Percentiles rank a stretch among this genome's conserved stretches.
Evolutionary conservation across 2,329 filamentous ascomycete genomes (phyloP).

Genomic region (Aspergillus novoparasiticus): DNA sequence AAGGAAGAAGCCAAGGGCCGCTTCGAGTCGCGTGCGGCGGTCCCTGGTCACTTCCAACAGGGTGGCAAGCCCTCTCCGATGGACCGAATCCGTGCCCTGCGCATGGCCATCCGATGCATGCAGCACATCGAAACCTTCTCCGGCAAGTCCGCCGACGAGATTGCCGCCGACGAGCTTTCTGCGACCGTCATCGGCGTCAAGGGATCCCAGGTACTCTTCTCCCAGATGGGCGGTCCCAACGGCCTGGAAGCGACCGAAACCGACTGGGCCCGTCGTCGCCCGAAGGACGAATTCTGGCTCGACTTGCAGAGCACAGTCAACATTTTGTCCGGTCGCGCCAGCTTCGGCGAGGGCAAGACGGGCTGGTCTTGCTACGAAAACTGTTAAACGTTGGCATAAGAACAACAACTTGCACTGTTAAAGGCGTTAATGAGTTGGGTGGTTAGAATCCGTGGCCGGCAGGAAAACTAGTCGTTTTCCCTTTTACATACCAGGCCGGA

Average conservation of each 20-base stretch:
- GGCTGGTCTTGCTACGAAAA: conserved; percentile 33
- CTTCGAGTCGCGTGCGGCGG: conserved; percentile 89
- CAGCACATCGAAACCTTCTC: conserved; percentile 83
- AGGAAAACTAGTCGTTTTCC: background rate
- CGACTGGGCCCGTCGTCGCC: conserved; percentile 88
- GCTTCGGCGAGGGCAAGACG: conserved; percentile 26
- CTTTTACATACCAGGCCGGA: background rate
- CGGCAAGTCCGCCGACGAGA: conserved; percentile 65
- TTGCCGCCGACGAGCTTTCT: conserved; percentile 73
- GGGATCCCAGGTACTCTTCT: conserved; percentile 87
- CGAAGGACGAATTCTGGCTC: conserved; percentile 84
- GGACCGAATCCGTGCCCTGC: conserved; percentile 89
- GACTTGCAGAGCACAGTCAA: conserved; percentile 79
- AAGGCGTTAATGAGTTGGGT: background rate
- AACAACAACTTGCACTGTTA: background rate
- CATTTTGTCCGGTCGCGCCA: conserved; percentile 73
- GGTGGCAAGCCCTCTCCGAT: conserved; percentile 91
- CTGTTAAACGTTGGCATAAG: background rate
- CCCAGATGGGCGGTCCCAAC: conserved; percentile 64
- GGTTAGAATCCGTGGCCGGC: background rate
- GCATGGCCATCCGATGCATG: conserved; percentile 91
- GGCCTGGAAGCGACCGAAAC: conserved; percentile 81
- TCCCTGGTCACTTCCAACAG: conserved; percentile 93
- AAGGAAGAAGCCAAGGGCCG: conserved; percentile 87
- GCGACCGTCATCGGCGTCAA: conserved; percentile 87